These are phyloP conservation scores for Rhododendron molle DNA, from an alignment of 148 eudicot species.

Conservation along the genomic window DNA sequence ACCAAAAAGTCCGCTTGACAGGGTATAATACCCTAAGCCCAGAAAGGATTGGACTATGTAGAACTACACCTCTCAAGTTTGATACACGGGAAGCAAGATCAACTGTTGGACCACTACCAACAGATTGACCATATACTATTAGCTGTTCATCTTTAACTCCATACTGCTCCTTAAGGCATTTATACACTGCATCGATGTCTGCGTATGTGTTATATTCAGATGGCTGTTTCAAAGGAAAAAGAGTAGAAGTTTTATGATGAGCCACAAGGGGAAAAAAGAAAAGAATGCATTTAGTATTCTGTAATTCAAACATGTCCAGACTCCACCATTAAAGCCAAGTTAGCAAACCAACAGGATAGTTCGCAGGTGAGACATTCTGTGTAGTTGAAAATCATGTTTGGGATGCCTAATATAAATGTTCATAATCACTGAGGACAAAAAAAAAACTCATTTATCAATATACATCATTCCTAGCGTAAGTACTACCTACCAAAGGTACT, in stretches of 20 bases:
- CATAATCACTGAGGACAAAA: not conserved
- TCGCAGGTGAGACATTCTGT: not conserved
- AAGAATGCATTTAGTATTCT: not conserved
- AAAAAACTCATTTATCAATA: not conserved
- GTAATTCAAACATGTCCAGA: not conserved
- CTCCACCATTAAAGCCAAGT: not conserved
- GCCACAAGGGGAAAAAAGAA: not conserved
- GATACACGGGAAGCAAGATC: slow-evolving; percentile 89
- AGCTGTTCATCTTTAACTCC: slow-evolving; percentile 77
- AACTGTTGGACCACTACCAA: slow-evolving; percentile 91
- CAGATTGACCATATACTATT: slow-evolving; percentile 86
- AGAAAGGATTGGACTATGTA: slow-evolving; percentile 89
- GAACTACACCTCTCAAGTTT: slow-evolving; percentile 80
- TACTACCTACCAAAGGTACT: not conserved
- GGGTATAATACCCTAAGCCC: slow-evolving; percentile 87
- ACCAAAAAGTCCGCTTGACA: slow-evolving; percentile 81
- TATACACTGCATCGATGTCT: slow-evolving; percentile 89
- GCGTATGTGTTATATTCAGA: slow-evolving; percentile 93
- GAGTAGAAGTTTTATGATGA: slow-evolving; percentile 29
- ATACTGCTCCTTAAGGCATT: slow-evolving; percentile 87
- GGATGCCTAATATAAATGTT: not conserved
- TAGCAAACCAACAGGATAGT: not conserved
- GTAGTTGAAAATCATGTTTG: not conserved
- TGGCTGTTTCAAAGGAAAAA: slow-evolving; percentile 61
- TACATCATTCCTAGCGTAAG: not conserved